Percentiles rank a stretch among this genome's conserved stretches.
Evolutionary conservation across 768 basidiomycete species (phyloP).

Genomic region (Collybiopsis luxurians): DNA sequence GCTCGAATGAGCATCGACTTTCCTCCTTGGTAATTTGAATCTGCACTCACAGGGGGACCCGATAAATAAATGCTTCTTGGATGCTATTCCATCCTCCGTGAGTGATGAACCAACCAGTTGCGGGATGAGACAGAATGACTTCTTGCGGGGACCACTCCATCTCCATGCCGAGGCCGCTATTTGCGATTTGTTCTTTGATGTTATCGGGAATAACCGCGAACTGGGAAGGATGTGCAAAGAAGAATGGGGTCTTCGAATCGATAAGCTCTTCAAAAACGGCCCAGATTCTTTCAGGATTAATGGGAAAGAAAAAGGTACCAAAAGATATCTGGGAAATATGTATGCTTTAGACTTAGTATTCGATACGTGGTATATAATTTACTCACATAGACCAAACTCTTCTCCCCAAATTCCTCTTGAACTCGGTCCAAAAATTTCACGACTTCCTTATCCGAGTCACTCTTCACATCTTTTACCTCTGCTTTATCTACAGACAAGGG

Average conservation of each 20-base stretch:
- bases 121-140: neutral
- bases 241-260: neutral
- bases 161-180: neutral
- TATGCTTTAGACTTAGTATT: too few relatives aligned
- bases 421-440: neutral
- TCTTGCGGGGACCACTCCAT: neutral
- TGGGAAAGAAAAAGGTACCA: neutral
- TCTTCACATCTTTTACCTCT: neutral
- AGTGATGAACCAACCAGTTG: neutral
- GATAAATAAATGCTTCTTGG: neutral
- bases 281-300: neutral
- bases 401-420: neutral
- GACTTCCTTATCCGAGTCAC: neutral
- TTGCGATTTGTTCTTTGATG: neutral
- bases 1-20: too few relatives aligned
- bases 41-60: neutral
- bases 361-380: too few relatives aligned
- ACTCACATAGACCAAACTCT: neutral
- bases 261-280: neutral
- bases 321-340: neutral
- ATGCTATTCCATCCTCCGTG: constrained; percentile 7
- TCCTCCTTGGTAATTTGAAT: too few relatives aligned
- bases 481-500: neutral
- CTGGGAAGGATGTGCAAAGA: neutral
- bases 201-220: neutral